Evolutionary conservation across 306 rosid genomes (phyloP).

Genomic region (Pachyrhizus erosus): DNA sequence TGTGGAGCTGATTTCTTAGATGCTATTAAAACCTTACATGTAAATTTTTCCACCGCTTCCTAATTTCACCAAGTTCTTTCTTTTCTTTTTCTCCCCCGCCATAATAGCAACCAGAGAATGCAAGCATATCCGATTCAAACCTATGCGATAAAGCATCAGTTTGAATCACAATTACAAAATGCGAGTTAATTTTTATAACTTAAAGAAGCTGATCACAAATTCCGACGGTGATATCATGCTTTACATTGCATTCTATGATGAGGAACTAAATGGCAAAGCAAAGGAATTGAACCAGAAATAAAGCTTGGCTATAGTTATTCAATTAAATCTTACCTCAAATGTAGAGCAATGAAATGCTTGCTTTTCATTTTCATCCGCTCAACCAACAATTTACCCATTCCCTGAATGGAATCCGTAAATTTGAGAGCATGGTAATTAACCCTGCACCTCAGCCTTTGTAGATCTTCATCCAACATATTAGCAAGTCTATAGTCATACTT

Average conservation of each 20-base stretch:
- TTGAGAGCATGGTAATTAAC: conserved; percentile 87
- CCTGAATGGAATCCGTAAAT: conserved; percentile 68
- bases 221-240: neutral
- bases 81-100: conserved; percentile 97
- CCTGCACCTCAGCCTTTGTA: conserved; percentile 88
- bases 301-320: conserved; percentile 10
- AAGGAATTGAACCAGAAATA: conserved; percentile 16
- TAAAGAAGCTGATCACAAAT: neutral
- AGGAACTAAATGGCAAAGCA: neutral
- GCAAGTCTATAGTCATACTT: conserved; percentile 96
- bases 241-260: neutral
- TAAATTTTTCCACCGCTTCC: conserved; percentile 85
- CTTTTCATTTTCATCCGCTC: conserved; percentile 76
- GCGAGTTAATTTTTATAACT: neutral
- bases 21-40: conserved; percentile 61
- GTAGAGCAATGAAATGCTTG: conserved; percentile 84
- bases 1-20: neutral
- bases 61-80: conserved; percentile 70
- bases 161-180: conserved; percentile 30
- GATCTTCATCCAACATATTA: conserved; percentile 63
- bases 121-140: conserved; percentile 98
- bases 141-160: conserved; percentile 47
- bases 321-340: conserved; percentile 70
- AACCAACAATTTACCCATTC: conserved; percentile 69
- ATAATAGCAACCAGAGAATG: conserved; percentile 91